Base-by-base conservation (phyloP, 345 rosid genomes). In the Salix viminalis region DNA sequence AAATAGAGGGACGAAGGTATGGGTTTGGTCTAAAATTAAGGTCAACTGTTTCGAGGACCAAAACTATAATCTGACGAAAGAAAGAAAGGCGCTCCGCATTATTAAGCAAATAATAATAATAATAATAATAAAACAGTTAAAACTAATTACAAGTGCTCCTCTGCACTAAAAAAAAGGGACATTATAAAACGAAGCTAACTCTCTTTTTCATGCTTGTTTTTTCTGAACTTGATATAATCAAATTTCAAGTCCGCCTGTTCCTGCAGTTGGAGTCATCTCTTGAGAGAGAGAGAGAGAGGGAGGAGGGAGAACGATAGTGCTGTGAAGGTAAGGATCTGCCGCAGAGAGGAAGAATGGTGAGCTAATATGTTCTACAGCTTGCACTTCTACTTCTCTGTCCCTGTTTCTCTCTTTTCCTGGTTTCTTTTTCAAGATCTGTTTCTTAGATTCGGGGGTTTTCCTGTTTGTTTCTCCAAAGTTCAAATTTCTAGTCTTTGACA, bases 221-320 rank as follows among this genome's bases (percentile, higher is more conserved):
- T 32, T 56, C 16, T 69, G 44, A 79, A 79, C 32, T 52, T 73
- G 79, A 84, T 86, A 84, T 84, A 78, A 86, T 78, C 39, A 18
- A 14, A 50, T 19, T 76, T 71, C 44, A 77, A 67, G 82, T 79
- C 82, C 82, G 78, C 71, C 71, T 69, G 50, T 56, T 0, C 18
- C 50, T 46, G 21, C 6, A 16, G 24, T 2, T 28, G 50, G 18
- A 46, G 23, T 14, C 50, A 50, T 67, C 14, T 69, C 56, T n/a
- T 41, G 37, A 80, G 62, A 71, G 72, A 72, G 75, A 75, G 48
- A 68, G 77, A 71, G 73, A 32, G 79, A 72, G 36, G 76, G 61
- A 60, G 74, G 58, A 62, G 26, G 74, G 39, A 44, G 34, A n/a
- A 79, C 32, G 66, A 66, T 37, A 42, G 79, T 72, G 86, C 79